Base-by-base conservation (phyloP, 441 rosid species). In the Mallotus japonicus region DNA sequence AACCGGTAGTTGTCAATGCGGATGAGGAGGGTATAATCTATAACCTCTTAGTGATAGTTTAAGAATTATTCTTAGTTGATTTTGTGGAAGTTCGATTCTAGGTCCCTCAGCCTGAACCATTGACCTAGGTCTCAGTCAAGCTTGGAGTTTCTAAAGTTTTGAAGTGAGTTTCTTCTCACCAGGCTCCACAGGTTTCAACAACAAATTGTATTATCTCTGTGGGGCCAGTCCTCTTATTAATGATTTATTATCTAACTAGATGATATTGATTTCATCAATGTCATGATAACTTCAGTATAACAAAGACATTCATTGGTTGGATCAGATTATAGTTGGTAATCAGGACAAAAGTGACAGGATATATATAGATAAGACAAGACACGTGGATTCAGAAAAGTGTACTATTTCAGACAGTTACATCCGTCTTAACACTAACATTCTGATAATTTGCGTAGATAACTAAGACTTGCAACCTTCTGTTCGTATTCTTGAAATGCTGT, bases 371-470 rank as follows among this genome's bases (percentile, higher is more conserved):
- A 50, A 50, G 55, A 50, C 55, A 50, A 50, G 55, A 13, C 55
- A 56, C 55, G n/a, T 22, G 28, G 16, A 14, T 2, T 11, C 42
- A 16, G 34, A 53, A 54, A 64, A 22, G 22, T 16, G 13, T 53
- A 54, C 56, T 53, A 50, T 16, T 46, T 40, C 57, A 5, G 62
- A 60, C 69, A 14, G 61, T 49, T 65, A 37, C 42, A 46, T 73
- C 47, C 65, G 79, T 74, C 72, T 67, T 63, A 6, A 61, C 50
- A 17, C 15, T 40, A 37, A 34, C n/a, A 12, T 55, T 16, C 66
- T 50, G 64, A 40, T 17, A 32, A 78, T 57, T 62, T 42, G 69
- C 80, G 20, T 66, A 42, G 72, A 74, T 61, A 68, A 62, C 66
- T 67, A 54, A 60, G 76, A 34, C 28, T 34, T 49, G 12, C 51